These are phyloP conservation scores for Elongisporangium anandrum DNA, from an alignment of 352 stramenopile genomes.

Conservation along the genomic window DNA sequence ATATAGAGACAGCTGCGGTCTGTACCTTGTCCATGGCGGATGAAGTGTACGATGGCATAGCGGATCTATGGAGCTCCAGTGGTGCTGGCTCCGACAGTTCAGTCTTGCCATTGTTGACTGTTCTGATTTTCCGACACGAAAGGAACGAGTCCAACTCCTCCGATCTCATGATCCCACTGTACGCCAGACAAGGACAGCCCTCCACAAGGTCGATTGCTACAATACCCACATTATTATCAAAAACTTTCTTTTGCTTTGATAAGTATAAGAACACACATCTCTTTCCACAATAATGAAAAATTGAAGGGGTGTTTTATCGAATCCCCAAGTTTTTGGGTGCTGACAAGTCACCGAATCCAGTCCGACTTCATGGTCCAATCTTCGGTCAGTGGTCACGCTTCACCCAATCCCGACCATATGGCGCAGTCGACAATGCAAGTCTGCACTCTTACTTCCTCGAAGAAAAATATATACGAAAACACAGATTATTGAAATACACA, in stretches of 20 bases:
- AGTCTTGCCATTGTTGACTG: neutral
- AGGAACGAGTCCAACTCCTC: neutral
- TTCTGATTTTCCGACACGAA: neutral
- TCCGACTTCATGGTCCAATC: neutral
- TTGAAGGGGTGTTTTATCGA: neutral
- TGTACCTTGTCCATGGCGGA: no score
- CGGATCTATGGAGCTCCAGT: neutral
- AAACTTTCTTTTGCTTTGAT: neutral
- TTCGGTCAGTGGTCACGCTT: neutral
- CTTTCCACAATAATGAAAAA: neutral
- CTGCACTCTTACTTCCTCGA: neutral
- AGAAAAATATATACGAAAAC: neutral
- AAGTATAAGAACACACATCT: no score
- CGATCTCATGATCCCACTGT: neutral
- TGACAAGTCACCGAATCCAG: neutral
- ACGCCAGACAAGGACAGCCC: neutral
- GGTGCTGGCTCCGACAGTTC: neutral
- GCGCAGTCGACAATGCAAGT: neutral
- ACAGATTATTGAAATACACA: neutral
- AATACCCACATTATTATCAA: neutral
- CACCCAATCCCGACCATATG: neutral
- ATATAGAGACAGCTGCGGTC: neutral
- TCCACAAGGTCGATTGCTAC: neutral
- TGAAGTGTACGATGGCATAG: neutral
- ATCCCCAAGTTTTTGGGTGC: neutral